Conservation (phyloP, 108 stramenopile species). For the Cyclotella atomus region DNA sequence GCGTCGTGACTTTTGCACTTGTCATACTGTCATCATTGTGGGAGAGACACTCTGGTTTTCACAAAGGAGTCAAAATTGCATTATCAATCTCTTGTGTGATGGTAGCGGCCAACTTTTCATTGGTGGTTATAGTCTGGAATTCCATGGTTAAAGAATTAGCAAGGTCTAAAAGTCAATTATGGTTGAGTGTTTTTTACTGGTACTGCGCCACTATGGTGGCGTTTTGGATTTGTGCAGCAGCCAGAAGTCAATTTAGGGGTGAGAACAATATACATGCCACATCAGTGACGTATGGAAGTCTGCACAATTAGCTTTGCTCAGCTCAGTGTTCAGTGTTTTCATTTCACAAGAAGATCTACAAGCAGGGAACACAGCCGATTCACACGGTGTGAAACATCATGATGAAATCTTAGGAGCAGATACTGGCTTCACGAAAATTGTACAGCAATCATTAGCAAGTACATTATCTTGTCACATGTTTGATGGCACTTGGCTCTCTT, state of each 20-base stretch:
- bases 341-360: too few relatives aligned
- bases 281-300: background rate
- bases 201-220: conserved; percentile 41
- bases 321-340: too few relatives aligned
- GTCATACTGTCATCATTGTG: conserved; percentile 14
- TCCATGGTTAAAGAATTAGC: conserved; percentile 20
- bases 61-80: conserved; percentile 3
- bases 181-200: conserved; percentile 38
- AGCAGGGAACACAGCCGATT: too few relatives aligned
- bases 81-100: conserved; percentile 10
- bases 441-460: too few relatives aligned
- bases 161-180: conserved; percentile 21
- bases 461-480: too few relatives aligned
- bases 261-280: conserved; percentile 1
- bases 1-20: conserved; percentile 36
- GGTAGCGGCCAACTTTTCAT: conserved; percentile 40
- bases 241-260: conserved; percentile 37
- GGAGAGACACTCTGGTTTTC: conserved; percentile 32
- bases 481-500: too few relatives aligned
- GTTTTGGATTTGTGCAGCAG: conserved; percentile 36
- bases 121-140: conserved; percentile 37
- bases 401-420: too few relatives aligned
- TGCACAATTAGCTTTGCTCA: background rate
- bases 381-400: too few relatives aligned
- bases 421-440: too few relatives aligned